A percentile compares a stretch with the other conserved stretches of the same genome.
Conservation (phyloP, 129 eudicot genomes). For the Chrysanthemum seticuspe region DNA sequence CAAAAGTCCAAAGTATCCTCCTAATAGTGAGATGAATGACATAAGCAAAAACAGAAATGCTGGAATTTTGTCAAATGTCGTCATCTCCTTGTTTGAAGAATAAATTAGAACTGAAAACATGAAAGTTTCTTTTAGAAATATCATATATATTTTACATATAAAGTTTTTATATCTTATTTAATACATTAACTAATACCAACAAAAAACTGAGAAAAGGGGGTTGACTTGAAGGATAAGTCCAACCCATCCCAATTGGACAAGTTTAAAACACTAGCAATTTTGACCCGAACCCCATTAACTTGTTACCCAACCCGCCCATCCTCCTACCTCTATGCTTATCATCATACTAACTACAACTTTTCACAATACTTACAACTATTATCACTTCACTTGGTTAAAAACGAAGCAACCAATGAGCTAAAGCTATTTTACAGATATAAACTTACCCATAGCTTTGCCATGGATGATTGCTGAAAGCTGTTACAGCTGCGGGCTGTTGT, state of each 20-base stretch:
- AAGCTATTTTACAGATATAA: conserved; percentile 9
- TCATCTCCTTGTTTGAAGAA: no score
- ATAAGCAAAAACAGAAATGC: no score
- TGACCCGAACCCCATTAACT: background rate
- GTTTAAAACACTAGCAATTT: background rate
- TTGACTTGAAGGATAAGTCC: background rate
- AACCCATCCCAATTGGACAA: background rate
- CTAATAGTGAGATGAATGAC: no score
- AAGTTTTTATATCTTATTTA: background rate
- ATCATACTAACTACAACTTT: conserved; percentile 7
- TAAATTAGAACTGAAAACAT: no score
- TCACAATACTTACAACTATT: conserved; percentile 7
- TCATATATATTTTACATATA: no score
- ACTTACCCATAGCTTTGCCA: background rate
- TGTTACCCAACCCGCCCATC: background rate
- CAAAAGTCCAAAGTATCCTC: background rate
- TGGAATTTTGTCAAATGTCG: no score
- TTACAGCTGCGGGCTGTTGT: conserved; percentile 24
- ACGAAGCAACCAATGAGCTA: background rate
- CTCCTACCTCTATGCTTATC: conserved; percentile 4
- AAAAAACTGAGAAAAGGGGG: background rate
- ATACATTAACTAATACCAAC: background rate
- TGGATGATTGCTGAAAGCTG: background rate
- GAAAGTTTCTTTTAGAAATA: no score
- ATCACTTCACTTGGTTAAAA: conserved; percentile 5